These are phyloP conservation scores for Puya raimondii DNA, from an alignment of 176 grass and related monocot species.

Conservation along the genomic window DNA sequence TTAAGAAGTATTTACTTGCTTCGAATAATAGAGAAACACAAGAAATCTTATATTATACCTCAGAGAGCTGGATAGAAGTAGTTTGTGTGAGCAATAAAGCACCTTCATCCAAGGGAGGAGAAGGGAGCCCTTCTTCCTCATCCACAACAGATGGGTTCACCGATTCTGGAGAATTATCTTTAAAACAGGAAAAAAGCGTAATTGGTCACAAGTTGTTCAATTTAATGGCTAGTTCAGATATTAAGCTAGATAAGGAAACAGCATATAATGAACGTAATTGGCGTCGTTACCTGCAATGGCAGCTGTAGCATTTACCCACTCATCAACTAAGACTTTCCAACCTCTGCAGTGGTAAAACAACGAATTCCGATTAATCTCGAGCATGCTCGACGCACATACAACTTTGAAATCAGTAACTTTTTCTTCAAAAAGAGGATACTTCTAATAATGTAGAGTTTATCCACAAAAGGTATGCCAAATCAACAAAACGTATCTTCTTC, in stretches of 20 bases:
- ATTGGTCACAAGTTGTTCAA: not conserved
- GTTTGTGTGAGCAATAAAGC: conserved; percentile 44
- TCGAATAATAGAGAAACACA: not conserved
- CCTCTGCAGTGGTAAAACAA: conserved; percentile 24
- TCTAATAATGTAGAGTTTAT: too few relatives aligned
- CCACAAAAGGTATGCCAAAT: too few relatives aligned
- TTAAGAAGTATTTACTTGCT: not conserved
- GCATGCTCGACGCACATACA: not conserved
- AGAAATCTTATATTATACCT: conserved; percentile 33
- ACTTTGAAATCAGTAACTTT: not conserved
- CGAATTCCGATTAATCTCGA: conserved; percentile 11
- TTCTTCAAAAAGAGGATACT: not conserved
- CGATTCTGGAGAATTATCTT: conserved; percentile 59
- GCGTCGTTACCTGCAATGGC: conserved; percentile 44
- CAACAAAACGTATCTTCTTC: too few relatives aligned
- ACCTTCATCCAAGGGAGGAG: conserved; percentile 37
- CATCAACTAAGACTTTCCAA: conserved; percentile 67
- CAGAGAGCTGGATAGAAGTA: conserved; percentile 42
- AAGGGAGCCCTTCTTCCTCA: conserved; percentile 44
- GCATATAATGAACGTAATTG: conserved; percentile 1
- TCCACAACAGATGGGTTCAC: conserved; percentile 40
- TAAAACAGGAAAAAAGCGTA: conserved; percentile 5
- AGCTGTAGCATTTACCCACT: conserved; percentile 47
- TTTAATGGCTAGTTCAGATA: not conserved
- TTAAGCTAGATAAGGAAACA: not conserved